A percentile compares a stretch with the other conserved stretches of the same genome.
Evolutionary conservation across 176 grass and related monocot species (phyloP).

Genomic region (Carex kokanica): DNA sequence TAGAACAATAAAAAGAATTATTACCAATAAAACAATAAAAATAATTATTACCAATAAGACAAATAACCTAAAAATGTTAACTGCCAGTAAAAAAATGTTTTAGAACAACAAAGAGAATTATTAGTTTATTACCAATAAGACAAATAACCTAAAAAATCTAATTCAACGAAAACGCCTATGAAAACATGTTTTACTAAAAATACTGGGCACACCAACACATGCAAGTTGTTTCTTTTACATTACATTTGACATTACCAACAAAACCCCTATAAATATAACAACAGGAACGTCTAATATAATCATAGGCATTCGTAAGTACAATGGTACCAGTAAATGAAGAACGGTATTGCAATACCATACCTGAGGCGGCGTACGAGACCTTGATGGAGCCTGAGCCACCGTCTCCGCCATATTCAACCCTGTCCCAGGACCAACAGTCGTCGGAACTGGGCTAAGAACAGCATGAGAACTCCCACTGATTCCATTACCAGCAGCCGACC

Average conservation of each 20-base stretch:
- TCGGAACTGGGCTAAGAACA: conserved; percentile 6
- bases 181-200: conserved; percentile 3
- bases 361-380: conserved; percentile 36
- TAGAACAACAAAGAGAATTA: background rate
- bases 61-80: background rate
- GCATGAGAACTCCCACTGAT: background rate
- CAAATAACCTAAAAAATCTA: background rate
- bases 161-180: background rate
- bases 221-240: background rate
- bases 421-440: background rate
- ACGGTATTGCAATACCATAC: conserved; percentile 17
- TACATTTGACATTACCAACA: background rate
- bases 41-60: background rate
- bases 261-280: background rate
- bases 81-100: background rate
- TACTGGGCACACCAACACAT: background rate
- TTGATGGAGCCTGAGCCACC: conserved; percentile 34
- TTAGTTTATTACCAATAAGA: background rate
- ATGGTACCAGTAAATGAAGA: background rate
- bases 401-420: conserved; percentile 51
- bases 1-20: background rate
- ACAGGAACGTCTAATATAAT: background rate
- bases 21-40: background rate
- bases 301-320: background rate
- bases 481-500: background rate